Evolutionary conservation across 352 stramenopile species (phyloP), one percentile per base, ranked within the genome.

Genomic region (Pythium aquatile): DNA sequence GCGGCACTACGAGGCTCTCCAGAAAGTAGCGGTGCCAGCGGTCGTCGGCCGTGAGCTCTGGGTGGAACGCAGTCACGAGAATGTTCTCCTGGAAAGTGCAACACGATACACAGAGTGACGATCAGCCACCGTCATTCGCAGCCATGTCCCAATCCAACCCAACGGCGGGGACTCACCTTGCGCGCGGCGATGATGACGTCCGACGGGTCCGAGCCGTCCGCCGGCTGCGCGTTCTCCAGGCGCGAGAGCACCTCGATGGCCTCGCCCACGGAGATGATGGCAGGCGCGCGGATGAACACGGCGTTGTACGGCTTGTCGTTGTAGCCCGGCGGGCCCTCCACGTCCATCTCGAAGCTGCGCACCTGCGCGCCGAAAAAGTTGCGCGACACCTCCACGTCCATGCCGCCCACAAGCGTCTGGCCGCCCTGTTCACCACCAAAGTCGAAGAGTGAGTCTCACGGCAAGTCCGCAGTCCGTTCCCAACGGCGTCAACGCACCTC

Each of bases 341-440:
- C 77, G 3, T 70, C 55, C 69, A 93, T 83, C 42, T 96, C 80
- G 60, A 88, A 87, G 65, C 76, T 85, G 60, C 78, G 84, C 62
- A 98, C 86, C 64, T 99, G 96, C 54, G 93, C 92, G 59, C 96
- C 96, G 66, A 99, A 99, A 73, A 98, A 99, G 78, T 99, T 99
- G 59, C 96, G 83, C 70, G 93, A 98, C n/a, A 98, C 94, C 51
- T 97, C 75, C 58, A 98, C 91, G 74, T 98, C 91, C 61, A 98
- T 79, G n/a, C 96, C 96, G 29, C 95, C 95, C 58, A 99, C 94
- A 48, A 98, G 78, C 42, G 86, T 90, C 73, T 98, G 94, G 13
- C 96, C 96, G 61, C 96, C 90, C 66, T 88, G 48, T 63, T 28
- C 4, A 42, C n/a, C 17, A 44, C 8, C 39, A 67, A 30, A 24